phyloP scores from a whole-genome alignment of 176 grass and related monocot genomes.

The Tuctoria greenei region DNA sequence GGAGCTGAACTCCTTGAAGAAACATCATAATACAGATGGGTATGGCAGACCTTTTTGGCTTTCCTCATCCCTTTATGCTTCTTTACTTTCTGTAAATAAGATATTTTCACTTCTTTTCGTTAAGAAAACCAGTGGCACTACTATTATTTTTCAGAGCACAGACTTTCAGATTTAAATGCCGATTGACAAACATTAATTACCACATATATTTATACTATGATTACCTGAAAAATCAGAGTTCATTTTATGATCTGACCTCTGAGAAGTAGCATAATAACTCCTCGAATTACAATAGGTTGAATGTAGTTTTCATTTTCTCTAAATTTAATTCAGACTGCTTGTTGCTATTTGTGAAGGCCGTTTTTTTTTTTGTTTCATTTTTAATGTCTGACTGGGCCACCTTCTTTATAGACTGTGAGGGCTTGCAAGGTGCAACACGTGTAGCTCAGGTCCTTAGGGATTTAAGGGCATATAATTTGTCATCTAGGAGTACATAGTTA shows the following conservation, averaged over 20 bases:
- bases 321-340: neutral
- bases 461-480: neutral
- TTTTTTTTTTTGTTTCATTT: neutral
- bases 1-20: neutral
- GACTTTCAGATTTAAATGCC: neutral
- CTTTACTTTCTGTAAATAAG: neutral
- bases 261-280: neutral
- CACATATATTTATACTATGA: too few relatives aligned
- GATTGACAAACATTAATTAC: neutral
- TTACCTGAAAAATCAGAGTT: too few relatives aligned
- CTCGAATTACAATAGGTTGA: neutral
- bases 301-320: neutral
- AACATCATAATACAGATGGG: neutral
- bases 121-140: neutral
- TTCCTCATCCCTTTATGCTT: neutral
- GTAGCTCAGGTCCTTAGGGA: neutral
- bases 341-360: neutral
- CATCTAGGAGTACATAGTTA: conserved; percentile 5
- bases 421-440: neutral
- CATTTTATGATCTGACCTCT: neutral
- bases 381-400: neutral
- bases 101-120: neutral
- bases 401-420: neutral
- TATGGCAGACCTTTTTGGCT: neutral
- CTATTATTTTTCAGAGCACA: neutral